These are phyloP conservation scores for Lasiosphaeria miniovina DNA, from an alignment of 495 filamentous ascomycete species.

Conservation along the genomic window DNA sequence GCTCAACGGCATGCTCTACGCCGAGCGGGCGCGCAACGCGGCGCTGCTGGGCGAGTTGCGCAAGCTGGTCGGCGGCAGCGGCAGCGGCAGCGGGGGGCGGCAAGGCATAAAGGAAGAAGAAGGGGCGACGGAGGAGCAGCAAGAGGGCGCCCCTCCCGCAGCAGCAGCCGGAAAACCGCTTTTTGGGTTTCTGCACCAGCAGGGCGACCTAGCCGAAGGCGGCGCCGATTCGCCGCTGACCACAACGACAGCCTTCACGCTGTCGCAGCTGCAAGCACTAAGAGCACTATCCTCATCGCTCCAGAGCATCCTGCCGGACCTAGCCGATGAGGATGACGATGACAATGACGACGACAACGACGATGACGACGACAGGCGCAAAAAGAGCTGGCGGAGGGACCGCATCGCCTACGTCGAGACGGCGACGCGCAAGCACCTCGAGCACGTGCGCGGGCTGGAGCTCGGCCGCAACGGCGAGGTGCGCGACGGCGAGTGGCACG, in stretches of 20 bases:
- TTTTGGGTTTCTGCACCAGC: conserved; percentile 51
- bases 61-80: conserved; percentile 42
- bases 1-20: conserved; percentile 69
- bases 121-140: conserved; percentile 24
- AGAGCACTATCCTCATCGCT: conserved; percentile 63
- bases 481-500: conserved; percentile 54
- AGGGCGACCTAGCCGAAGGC: conserved; percentile 38
- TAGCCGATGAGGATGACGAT: conserved; percentile 42
- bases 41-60: conserved; percentile 64
- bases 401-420: conserved; percentile 74
- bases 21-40: conserved; percentile 75
- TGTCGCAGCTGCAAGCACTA: conserved; percentile 77
- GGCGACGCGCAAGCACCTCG: conserved; percentile 56
- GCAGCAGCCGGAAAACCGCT: conserved; percentile 20
- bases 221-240: conserved; percentile 54
- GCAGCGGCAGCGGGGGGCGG: not conserved
- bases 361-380: conserved; percentile 7
- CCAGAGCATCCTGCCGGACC: conserved; percentile 54
- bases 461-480: conserved; percentile 54
- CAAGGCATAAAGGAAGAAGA: conserved; percentile 28
- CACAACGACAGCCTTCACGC: conserved; percentile 73
- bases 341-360: conserved; percentile 21
- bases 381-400: conserved; percentile 53
- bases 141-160: not conserved
- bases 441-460: conserved; percentile 53